Conservation (phyloP, 2,329 filamentous ascomycete species). For the Teratosphaeria nubilosa region DNA sequence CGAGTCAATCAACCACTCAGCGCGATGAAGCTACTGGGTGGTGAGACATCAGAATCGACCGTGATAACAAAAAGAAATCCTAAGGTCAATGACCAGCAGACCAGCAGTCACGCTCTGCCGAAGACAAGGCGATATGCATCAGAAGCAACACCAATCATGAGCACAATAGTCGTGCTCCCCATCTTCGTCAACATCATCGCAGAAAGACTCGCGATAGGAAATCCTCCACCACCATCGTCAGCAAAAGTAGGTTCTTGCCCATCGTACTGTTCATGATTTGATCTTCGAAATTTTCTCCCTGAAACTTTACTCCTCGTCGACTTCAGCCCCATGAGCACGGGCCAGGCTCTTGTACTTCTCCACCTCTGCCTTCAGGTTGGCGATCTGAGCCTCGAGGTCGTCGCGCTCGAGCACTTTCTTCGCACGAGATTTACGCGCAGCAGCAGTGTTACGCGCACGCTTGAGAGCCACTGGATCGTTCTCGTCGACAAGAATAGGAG, state of each 20-base stretch:
- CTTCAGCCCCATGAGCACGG: constrained; percentile 4
- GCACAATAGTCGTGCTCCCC: not conserved
- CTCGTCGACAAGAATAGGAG: constrained; percentile 67
- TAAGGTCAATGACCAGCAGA: too few species aligned
- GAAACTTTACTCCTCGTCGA: not conserved
- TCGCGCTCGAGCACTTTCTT: constrained; percentile 71
- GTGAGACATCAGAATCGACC: constrained; percentile 39
- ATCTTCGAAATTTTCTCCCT: not conserved
- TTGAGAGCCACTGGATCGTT: constrained; percentile 72
- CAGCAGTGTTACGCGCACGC: constrained; percentile 86
- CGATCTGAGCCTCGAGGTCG: constrained; percentile 62
- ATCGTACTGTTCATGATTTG: not conserved
- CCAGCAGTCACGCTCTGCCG: too few species aligned
- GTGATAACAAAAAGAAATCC: not conserved
- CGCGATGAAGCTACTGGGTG: constrained; percentile 9
- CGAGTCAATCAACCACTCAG: constrained; percentile 39
- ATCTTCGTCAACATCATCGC: not conserved
- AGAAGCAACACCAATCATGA: not conserved
- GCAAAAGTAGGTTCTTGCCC: not conserved
- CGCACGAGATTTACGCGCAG: constrained; percentile 84
- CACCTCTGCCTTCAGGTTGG: constrained; percentile 34
- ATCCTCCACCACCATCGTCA: not conserved
- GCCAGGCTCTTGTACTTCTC: constrained; percentile 19
- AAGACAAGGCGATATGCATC: too few species aligned
- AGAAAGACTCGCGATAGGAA: constrained; percentile 1